Base-by-base conservation (phyloP, 1,284 basidiomycete genomes). In the Apiotrichum laibachii region DNA sequence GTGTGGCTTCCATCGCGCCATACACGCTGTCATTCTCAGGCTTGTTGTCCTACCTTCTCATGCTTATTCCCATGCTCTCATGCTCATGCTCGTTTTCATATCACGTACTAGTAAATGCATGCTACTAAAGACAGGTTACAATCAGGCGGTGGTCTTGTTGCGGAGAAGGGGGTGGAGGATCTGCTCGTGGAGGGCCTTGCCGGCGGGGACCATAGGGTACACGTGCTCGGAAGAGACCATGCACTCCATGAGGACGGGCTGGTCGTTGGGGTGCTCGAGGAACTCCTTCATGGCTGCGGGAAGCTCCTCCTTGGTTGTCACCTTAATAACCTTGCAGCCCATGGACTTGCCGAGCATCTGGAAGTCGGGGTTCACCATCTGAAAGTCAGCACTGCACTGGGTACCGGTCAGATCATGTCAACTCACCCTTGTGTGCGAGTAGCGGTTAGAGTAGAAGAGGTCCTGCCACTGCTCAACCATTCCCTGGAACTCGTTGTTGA, bases 381-480 rank as follows among this genome's bases (percentile, higher is more conserved):
- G 81, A 8, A 94, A 96, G 81, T 97, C 92, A 34, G 93, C 92
- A 80, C 97, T 95, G 40, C 95, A 86, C 49, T 86, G 10, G n/a
- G 11, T 7, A 15, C 7, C 9, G n/a, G 97, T 57, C 81, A 85
- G n/a, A n/a, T n/a, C n/a, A n/a, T n/a, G n/a, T n/a, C n/a, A n/a
- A n/a, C n/a, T n/a, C n/a, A n/a, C n/a, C n/a, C 93, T 97, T 96
- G 94, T 96, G 80, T 97, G 92, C 34, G 92, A 92, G 81, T 96
- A 95, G 37, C 43, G 18, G 11, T 11, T n/a, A n/a, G 79, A 52
- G 79, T 97, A 98, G 84, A 98, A 97, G 81, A 55, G 69, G 88
- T 88, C 89, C 83, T 98, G 95, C 95, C 95, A 98, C 81, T 99
- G 95, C 53, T 92, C 81, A 19, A 98, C 95, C 95, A 99, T 98